Evolutionary conservation across 2,329 filamentous ascomycete genomes (phyloP).

Genomic region (Orbilia brochopaga): DNA sequence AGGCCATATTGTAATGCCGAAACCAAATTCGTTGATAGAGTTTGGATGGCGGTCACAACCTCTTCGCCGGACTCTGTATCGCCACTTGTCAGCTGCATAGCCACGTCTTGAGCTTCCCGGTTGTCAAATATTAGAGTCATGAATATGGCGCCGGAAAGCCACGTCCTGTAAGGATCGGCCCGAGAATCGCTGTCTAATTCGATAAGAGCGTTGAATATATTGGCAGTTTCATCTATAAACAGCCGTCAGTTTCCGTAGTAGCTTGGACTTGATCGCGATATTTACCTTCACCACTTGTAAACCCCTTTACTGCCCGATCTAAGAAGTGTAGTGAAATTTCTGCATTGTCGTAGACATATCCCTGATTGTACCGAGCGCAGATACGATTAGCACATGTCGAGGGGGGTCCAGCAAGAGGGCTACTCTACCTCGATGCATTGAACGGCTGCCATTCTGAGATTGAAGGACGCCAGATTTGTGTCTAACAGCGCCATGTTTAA

Average conservation of each 20-base stretch:
- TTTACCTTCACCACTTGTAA: conserved; percentile 59
- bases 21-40: conserved; percentile 83
- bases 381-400: conserved; percentile 3
- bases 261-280: not conserved
- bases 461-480: conserved; percentile 62
- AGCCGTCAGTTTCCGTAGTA: not conserved
- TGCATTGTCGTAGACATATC: conserved; percentile 80
- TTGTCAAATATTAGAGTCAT: conserved; percentile 80
- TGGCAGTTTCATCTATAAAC: conserved; percentile 80
- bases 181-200: conserved; percentile 65
- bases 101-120: conserved; percentile 74
- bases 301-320: conserved; percentile 84
- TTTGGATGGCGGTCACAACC: conserved; percentile 91
- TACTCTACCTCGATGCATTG: conserved; percentile 80
- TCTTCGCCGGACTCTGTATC: conserved; percentile 90
- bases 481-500: conserved; percentile 74
- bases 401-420: not conserved
- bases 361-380: conserved; percentile 2
- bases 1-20: conserved; percentile 75
- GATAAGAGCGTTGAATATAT: conserved; percentile 83
- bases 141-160: conserved; percentile 86
- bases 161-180: conserved; percentile 80
- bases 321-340: conserved; percentile 86
- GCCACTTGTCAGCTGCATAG: conserved; percentile 84
- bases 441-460: conserved; percentile 82